Evolutionary conservation across 306 rosid genomes (phyloP).

Genomic region (Pachyrhizus erosus): DNA sequence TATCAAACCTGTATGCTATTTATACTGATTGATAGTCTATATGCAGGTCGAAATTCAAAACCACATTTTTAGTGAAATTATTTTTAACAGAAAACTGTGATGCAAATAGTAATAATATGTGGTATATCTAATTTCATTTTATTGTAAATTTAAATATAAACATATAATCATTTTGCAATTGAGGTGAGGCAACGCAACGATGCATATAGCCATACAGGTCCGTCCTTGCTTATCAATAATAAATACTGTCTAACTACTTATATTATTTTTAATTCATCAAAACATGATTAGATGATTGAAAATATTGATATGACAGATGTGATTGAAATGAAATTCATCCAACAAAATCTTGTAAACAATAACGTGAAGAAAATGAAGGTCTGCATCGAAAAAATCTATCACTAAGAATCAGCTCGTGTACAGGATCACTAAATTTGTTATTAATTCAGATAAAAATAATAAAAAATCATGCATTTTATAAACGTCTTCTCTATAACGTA

Average conservation of each 20-base stretch:
- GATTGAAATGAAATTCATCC: background rate
- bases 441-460: background rate
- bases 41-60: background rate
- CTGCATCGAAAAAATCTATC: background rate
- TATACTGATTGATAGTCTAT: background rate
- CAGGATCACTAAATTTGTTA: background rate
- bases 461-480: background rate
- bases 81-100: background rate
- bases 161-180: background rate
- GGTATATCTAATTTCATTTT: background rate
- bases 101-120: background rate
- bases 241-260: background rate
- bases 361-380: background rate
- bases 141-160: background rate
- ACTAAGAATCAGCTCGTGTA: background rate
- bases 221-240: background rate
- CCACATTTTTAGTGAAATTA: background rate
- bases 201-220: background rate
- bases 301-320: background rate
- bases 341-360: background rate
- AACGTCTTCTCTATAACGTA: background rate
- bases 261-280: background rate
- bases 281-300: background rate
- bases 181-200: background rate
- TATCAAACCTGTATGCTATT: background rate